A percentile compares a stretch with the other conserved stretches of the same genome.
Conservation (phyloP, 208 protist genomes). For the Wallacemonas rigidus region DNA sequence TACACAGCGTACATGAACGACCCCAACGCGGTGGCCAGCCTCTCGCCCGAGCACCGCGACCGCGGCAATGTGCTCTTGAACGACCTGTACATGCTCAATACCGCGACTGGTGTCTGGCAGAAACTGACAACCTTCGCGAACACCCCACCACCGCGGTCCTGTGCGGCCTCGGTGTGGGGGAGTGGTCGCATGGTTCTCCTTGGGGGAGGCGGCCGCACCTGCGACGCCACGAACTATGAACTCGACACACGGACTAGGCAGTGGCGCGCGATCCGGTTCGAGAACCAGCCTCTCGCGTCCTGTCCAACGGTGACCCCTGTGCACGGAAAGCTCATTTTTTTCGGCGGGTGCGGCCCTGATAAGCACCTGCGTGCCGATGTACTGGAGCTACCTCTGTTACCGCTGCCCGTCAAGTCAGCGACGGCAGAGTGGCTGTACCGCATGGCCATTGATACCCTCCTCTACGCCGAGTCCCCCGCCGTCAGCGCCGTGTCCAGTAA, state of each 20-base stretch:
- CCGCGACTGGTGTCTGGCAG: constrained; percentile 53
- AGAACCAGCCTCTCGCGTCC: constrained; percentile 42
- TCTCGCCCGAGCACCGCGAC: constrained; percentile 2
- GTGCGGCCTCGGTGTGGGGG: constrained; percentile 39
- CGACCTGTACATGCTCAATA: constrained; percentile 47
- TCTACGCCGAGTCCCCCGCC: constrained; percentile 10
- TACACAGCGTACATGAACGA: not conserved
- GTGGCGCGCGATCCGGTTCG: constrained; percentile 30
- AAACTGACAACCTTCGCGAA: constrained; percentile 23
- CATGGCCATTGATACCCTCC: not conserved
- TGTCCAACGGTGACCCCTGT: constrained; percentile 44
- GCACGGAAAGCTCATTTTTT: constrained; percentile 44
- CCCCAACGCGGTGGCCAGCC: not conserved
- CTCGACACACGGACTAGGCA: constrained; percentile 29
- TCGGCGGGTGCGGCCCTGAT: constrained; percentile 38
- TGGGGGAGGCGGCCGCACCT: constrained; percentile 38
- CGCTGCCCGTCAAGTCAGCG: constrained; percentile 25
- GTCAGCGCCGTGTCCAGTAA: not conserved
- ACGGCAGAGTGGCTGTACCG: constrained; percentile 18
- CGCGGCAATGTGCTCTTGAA: constrained; percentile 34
- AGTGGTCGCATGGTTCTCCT: constrained; percentile 48
- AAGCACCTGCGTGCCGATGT: constrained; percentile 25
- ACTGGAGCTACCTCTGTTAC: constrained; percentile 38
- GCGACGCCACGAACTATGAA: constrained; percentile 34
- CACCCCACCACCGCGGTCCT: constrained; percentile 42